phyloP scores from a whole-genome alignment of 768 basidiomycete species.

The Macrolepiota albuminosa region DNA sequence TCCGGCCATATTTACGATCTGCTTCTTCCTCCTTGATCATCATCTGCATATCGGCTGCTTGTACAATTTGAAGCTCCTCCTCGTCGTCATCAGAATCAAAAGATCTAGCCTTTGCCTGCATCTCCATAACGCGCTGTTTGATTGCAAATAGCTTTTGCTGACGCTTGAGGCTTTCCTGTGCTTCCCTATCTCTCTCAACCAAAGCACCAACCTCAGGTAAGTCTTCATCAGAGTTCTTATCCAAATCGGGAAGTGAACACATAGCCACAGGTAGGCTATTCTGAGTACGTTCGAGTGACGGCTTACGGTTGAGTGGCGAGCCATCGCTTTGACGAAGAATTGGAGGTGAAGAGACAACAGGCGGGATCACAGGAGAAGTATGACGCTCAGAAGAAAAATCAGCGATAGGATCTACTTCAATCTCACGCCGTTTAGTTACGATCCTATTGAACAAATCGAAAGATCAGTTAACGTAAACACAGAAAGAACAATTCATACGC shows the following conservation, averaged over 20 bases:
- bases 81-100: conserved; percentile 30
- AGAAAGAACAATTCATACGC: conserved; percentile 1
- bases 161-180: conserved; percentile 14
- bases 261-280: conserved; percentile 5
- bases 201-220: conserved; percentile 29
- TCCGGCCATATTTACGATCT: conserved; percentile 30
- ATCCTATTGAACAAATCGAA: not conserved
- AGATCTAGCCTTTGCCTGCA: conserved; percentile 4
- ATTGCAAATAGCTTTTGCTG: conserved; percentile 27
- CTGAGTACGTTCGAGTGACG: conserved; percentile 13
- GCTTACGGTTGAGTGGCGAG: conserved; percentile 9
- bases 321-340: conserved; percentile 7
- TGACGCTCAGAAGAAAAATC: conserved; percentile 27
- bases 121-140: conserved; percentile 32
- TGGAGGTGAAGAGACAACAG: conserved; percentile 9
- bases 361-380: conserved; percentile 13
- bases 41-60: conserved; percentile 29
- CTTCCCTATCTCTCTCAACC: conserved; percentile 16
- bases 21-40: conserved; percentile 41
- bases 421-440: conserved; percentile 6
- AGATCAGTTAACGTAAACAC: not conserved
- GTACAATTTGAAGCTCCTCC: conserved; percentile 51
- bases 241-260: conserved; percentile 8
- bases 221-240: conserved; percentile 26
- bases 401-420: conserved; percentile 27